These are phyloP conservation scores for Ceratobasidium sp. DNA, from an alignment of 1,284 basidiomycete species.

Conservation along the genomic window DNA sequence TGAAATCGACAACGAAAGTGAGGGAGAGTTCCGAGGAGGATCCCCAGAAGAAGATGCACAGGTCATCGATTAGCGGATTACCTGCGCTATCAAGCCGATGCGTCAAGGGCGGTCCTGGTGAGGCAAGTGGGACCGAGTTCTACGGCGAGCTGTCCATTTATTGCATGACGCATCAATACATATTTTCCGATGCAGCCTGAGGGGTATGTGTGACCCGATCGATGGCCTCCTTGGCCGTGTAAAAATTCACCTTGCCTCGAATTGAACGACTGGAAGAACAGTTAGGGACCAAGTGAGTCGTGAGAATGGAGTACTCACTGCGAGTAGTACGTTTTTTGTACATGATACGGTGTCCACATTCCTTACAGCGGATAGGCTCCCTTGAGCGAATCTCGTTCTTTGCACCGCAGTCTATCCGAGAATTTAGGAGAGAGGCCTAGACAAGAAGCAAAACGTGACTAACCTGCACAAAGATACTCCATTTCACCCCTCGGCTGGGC, in stretches of 20 bases:
- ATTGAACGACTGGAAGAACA: slow-evolving; percentile 76
- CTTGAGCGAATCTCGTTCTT: slow-evolving; percentile 94
- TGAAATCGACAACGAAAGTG: slow-evolving; percentile 29
- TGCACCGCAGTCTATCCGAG: slow-evolving; percentile 84
- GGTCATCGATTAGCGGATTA: slow-evolving; percentile 45
- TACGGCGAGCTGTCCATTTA: slow-evolving; percentile 34
- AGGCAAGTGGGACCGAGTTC: slow-evolving; percentile 29
- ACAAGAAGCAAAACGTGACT: slow-evolving; percentile 53
- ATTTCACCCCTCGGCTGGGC: slow-evolving; percentile 63
- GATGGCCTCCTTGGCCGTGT: slow-evolving; percentile 1
- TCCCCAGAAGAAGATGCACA: slow-evolving; percentile 46
- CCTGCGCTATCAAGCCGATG: slow-evolving; percentile 41
- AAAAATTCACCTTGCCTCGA: slow-evolving; percentile 77
- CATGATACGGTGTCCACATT: slow-evolving; percentile 99
- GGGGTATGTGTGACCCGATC: slow-evolving; percentile 16
- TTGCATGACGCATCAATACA: slow-evolving; percentile 36
- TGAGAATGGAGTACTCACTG: slow-evolving; percentile 73
- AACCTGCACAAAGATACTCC: slow-evolving; percentile 95
- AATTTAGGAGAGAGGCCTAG: slow-evolving; percentile 25
- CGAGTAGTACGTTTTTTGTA: slow-evolving; percentile 97
- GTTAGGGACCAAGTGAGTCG: slow-evolving; percentile 39
- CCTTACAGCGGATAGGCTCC: slow-evolving; percentile 95
- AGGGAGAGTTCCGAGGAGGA: slow-evolving; percentile 40
- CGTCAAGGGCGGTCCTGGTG: slow-evolving; percentile 31
- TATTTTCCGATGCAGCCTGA: slow-evolving; percentile 5